phyloP scores from a whole-genome alignment of 345 rosid genomes.

The Firmiana major region DNA sequence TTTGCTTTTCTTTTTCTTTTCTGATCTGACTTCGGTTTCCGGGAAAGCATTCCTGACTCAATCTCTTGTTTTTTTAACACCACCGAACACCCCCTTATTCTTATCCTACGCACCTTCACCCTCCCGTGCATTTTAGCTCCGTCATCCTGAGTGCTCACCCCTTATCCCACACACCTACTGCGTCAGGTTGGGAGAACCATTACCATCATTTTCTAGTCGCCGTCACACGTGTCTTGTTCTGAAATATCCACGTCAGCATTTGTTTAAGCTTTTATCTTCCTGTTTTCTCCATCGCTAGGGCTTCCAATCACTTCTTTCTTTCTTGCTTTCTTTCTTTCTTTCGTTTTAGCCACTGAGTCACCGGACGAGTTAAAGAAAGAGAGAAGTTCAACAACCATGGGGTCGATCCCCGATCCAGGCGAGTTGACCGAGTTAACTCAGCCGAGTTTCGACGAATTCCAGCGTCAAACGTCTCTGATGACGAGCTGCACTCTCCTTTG shows the following conservation, averaged over 20 bases:
- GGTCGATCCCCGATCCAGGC: constrained; percentile 97
- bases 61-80: constrained; percentile 17
- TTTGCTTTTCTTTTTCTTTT: constrained; percentile 3
- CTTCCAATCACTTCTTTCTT: constrained; percentile 15
- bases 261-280: constrained; percentile 21
- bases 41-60: constrained; percentile 33
- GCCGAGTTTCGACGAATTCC: constrained; percentile 95
- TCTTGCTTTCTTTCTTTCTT: background rate
- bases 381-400: constrained; percentile 47
- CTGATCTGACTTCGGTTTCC: constrained; percentile 42
- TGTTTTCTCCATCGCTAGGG: constrained; percentile 27
- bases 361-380: constrained; percentile 2
- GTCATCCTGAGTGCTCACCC: background rate
- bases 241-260: constrained; percentile 48
- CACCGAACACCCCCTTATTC: constrained; percentile 31
- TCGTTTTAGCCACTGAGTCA: constrained; percentile 15
- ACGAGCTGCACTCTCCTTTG: constrained; percentile 96
- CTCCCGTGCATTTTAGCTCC: background rate
- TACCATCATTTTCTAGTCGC: constrained; percentile 8
- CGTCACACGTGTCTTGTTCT: constrained; percentile 40
- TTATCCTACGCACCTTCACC: constrained; percentile 25
- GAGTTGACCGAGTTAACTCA: constrained; percentile 70
- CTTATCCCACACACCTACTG: constrained; percentile 26
- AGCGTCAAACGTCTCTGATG: constrained; percentile 89
- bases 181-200: constrained; percentile 26